These are phyloP conservation scores for Starmerella powellii DNA, from an alignment of 805 yeast genomes.

Conservation along the genomic window DNA sequence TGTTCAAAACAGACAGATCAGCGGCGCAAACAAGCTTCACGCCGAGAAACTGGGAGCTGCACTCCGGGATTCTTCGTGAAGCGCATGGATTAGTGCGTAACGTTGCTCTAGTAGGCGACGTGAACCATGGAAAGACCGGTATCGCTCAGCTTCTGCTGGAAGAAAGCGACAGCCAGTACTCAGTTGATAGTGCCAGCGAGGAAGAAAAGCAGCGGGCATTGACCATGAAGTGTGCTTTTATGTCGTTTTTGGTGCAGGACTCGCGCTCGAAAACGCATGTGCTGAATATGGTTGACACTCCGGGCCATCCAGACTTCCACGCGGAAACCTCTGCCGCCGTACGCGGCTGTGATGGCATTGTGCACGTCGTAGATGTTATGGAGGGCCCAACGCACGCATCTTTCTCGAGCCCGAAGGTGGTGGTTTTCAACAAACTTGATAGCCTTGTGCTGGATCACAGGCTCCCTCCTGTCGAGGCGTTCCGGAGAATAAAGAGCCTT, in stretches of 20 bases:
- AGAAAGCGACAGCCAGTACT: not conserved
- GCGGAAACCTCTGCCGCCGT: constrained; percentile 59
- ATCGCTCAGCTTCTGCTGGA: constrained; percentile 43
- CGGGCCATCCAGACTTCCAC: constrained; percentile 78
- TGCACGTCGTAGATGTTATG: constrained; percentile 67
- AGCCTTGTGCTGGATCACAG: constrained; percentile 68
- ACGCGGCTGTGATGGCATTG: constrained; percentile 49
- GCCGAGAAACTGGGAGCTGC: constrained; percentile 34
- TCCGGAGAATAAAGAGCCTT: constrained; percentile 48
- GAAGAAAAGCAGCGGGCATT: constrained; percentile 62
- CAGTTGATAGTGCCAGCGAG: constrained; percentile 48
- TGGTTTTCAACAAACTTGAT: constrained; percentile 72
- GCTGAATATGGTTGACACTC: constrained; percentile 65
- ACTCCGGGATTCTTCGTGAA: constrained; percentile 35
- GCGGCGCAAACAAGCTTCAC: no score
- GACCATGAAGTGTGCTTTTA: constrained; percentile 50
- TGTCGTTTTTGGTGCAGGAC: constrained; percentile 48
- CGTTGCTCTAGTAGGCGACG: constrained; percentile 64
- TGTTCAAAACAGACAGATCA: no score
- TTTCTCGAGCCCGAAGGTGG: constrained; percentile 29
- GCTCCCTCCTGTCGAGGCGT: constrained; percentile 63
- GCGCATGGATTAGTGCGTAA: constrained; percentile 57
- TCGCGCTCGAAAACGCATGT: constrained; percentile 43
- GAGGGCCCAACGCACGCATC: constrained; percentile 54
- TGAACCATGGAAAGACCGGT: constrained; percentile 79